Evolutionary conservation across 331 rosid species (phyloP), one percentile per base, ranked within the genome.

Genomic region (Telfairia occidentalis): DNA sequence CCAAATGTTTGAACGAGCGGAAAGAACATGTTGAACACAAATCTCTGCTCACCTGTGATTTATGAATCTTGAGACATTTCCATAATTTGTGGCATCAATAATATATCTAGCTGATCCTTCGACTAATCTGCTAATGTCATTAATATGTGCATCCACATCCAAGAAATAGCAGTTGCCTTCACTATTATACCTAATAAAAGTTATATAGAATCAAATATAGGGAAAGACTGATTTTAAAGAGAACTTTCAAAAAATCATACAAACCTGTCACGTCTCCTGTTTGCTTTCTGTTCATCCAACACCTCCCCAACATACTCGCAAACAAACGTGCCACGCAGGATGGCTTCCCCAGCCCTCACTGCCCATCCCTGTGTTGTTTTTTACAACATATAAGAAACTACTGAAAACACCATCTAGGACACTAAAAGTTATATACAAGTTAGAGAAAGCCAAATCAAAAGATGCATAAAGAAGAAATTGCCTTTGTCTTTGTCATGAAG

Each of bases 61-160:
- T 85, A 95, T 86, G 85, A 95, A 95, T 81, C 97, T 89, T 53
- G 99, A 89, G 76, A 95, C 96, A 67, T 95, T 95, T 79, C 97
- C 99, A 58, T 85, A 90, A 53, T 82, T 82, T 7, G 96, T 82
- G 55, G 97, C 79, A 84, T 95, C 99, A 48, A 92, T 85, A 48
- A 78, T 86, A 85, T 84, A 87, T 32, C 60, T 84, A 38, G 76
- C 84, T 78, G 84, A 89, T 76, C 90, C 97, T 71, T 88, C 99
- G 11, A 88, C 80, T 87, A 92, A 76, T 87, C 97, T 87, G 76
- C 96, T 81, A 88, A 95, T 95, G 81, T 95, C 99, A 79, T 95
- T 92, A 50, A 80, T 84, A 86, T 78, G 90, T 81, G 87, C 85
- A 81, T 86, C 85, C 24, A 95, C 76, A 61, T 85, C 85, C 59